These are phyloP conservation scores for Beta corolliflora DNA, from an alignment of 179 eudicot genomes.

Conservation along the genomic window DNA sequence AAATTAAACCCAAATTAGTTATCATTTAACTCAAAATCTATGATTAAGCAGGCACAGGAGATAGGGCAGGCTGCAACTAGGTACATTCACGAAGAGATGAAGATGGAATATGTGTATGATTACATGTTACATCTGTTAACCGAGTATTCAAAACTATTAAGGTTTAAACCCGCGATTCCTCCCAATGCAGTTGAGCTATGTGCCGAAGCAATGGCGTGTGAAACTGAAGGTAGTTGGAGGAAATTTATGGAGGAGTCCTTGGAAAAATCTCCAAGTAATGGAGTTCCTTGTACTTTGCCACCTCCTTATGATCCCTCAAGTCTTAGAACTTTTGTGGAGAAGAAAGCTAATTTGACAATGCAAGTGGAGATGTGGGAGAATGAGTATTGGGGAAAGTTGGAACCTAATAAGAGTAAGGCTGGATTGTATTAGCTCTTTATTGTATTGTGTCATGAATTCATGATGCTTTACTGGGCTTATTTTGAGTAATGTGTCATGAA, in stretches of 20 bases:
- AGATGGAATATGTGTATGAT: conserved; percentile 47
- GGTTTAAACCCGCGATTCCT: conserved; percentile 42
- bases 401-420: background rate
- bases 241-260: conserved; percentile 39
- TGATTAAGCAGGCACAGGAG: conserved; percentile 34
- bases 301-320: conserved; percentile 41
- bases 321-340: conserved; percentile 27
- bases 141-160: conserved; percentile 45
- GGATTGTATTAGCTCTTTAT: background rate
- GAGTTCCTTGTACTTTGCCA: conserved; percentile 40
- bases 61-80: conserved; percentile 44
- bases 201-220: conserved; percentile 43
- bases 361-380: conserved; percentile 55
- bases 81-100: conserved; percentile 41
- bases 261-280: conserved; percentile 35
- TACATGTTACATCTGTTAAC: conserved; percentile 53
- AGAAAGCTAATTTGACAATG: conserved; percentile 34
- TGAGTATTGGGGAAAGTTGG: conserved; percentile 32
- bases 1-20: background rate
- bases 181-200: conserved; percentile 41
- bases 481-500: too few relatives aligned
- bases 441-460: background rate
- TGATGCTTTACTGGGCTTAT: background rate
- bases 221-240: conserved; percentile 33
- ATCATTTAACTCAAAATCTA: too few relatives aligned